phyloP scores from a whole-genome alignment of 1,284 basidiomycete species.

The Apiotrichum veenhuisii region DNA sequence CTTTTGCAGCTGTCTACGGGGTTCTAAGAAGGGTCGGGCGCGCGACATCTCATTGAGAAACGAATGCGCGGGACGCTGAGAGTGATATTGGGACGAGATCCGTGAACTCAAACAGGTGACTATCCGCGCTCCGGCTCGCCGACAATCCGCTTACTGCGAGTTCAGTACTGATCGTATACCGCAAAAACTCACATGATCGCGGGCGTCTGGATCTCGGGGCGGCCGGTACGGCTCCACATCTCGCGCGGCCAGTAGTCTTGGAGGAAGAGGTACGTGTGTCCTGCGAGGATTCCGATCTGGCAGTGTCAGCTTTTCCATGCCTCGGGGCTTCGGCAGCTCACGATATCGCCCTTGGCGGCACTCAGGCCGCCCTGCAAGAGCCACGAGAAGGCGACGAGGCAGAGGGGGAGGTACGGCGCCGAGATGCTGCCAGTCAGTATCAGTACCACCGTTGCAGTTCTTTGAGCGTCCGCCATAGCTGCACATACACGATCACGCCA shows the following conservation, averaged over 20 bases:
- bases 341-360: slow-evolving; percentile 76
- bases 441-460: no score
- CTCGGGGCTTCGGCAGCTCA: slow-evolving; percentile 38
- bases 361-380: slow-evolving; percentile 79
- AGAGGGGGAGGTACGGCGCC: slow-evolving; percentile 89
- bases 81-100: neutral
- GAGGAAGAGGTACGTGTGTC: slow-evolving; percentile 88
- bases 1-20: neutral
- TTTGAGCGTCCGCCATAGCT: neutral
- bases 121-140: neutral
- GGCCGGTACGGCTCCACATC: slow-evolving; percentile 55
- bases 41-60: neutral
- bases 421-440: slow-evolving; percentile 67
- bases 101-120: neutral
- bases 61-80: neutral
- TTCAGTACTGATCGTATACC: neutral
- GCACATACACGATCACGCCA: slow-evolving; percentile 71
- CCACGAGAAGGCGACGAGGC: slow-evolving; percentile 84
- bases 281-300: slow-evolving; percentile 73
- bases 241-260: slow-evolving; percentile 93
- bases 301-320: slow-evolving; percentile 10
- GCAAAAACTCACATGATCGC: slow-evolving; percentile 58
- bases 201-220: slow-evolving; percentile 67
- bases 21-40: no score
- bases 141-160: neutral